These are phyloP conservation scores for Metarhizium album DNA, from an alignment of 2,329 filamentous ascomycete genomes.

Conservation along the genomic window DNA sequence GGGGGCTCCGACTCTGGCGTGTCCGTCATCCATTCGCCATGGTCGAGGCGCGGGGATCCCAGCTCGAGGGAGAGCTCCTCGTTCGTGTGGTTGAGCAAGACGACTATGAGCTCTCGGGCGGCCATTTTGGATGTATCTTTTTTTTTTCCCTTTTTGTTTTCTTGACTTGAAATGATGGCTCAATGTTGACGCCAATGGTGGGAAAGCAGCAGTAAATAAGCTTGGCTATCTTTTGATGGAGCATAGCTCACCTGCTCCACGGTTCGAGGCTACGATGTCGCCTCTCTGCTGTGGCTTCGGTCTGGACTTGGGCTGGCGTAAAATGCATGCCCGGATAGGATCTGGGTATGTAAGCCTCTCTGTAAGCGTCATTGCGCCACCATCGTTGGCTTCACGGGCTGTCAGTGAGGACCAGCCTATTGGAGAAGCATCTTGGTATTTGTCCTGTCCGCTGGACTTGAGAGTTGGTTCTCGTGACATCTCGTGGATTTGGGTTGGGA, in stretches of 20 bases:
- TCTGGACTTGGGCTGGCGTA: not conserved
- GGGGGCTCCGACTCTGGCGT: constrained; percentile 2
- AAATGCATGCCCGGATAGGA: not conserved
- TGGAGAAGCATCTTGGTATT: no score
- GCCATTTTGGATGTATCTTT: not conserved
- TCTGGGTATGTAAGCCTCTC: not conserved
- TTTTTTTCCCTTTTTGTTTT: not conserved
- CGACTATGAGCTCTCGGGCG: not conserved
- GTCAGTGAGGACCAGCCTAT: not conserved
- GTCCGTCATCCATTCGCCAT: constrained; percentile 3
- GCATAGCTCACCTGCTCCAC: not conserved
- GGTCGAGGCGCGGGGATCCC: not conserved
- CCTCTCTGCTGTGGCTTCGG: not conserved
- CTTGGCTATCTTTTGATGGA: not conserved
- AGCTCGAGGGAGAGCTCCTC: constrained; percentile 1
- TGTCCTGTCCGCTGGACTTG: not conserved
- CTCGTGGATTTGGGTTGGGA: not conserved
- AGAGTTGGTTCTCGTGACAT: not conserved
- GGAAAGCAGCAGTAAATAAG: not conserved
- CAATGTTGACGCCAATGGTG: not conserved
- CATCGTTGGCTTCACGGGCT: not conserved
- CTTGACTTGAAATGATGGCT: not conserved
- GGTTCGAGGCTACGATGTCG: not conserved
- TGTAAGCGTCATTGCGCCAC: not conserved
- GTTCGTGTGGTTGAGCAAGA: constrained; percentile 2